Percentiles rank a stretch among this genome's conserved stretches.
Conservation (phyloP, 2,329 filamentous ascomycete genomes). For the Monilinia fructicola region DNA sequence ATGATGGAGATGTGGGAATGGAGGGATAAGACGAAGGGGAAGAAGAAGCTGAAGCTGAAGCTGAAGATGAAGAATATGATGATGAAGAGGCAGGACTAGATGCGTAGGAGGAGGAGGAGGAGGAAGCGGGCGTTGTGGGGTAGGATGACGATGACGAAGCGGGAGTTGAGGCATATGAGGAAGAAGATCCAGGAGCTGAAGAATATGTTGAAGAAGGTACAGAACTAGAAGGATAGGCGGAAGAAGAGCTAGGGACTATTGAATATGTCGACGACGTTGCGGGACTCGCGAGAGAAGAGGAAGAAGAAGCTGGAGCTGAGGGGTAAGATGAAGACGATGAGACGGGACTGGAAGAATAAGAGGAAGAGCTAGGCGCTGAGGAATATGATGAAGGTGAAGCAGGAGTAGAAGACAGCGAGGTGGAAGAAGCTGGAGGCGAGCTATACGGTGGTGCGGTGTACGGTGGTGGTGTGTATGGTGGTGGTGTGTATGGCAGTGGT, state of each 20-base stretch:
- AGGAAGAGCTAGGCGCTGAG: neutral
- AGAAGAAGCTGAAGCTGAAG: too few relatives aligned
- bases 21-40: neutral
- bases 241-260: neutral
- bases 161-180: neutral
- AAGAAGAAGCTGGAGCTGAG: too few relatives aligned
- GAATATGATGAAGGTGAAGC: neutral
- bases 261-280: neutral
- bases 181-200: too few relatives aligned
- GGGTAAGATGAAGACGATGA: neutral
- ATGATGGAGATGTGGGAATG: neutral
- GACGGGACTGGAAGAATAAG: neutral
- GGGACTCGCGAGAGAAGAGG: neutral
- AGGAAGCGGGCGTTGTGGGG: neutral
- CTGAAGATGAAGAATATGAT: neutral
- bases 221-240: neutral
- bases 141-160: neutral
- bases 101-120: neutral
- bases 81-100: neutral
- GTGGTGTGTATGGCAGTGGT: neutral
- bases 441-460: neutral
- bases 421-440: neutral
- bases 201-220: neutral
- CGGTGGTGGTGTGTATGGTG: neutral
- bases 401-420: neutral